Evolutionary conservation across 495 filamentous ascomycete genomes (phyloP).

Genomic region (Cercophora samala): DNA sequence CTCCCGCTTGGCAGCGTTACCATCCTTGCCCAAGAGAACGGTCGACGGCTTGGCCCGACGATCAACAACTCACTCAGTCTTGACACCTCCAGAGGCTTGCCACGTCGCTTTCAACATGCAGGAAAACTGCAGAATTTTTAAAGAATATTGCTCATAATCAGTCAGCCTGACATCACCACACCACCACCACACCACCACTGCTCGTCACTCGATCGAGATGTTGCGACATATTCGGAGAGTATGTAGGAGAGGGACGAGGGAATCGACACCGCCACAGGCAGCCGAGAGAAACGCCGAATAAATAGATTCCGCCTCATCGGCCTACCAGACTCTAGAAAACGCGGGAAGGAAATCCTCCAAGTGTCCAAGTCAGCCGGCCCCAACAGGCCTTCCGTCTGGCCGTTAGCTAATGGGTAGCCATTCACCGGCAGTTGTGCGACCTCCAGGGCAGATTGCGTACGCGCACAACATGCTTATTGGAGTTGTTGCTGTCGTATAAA

Average conservation of each 20-base stretch:
- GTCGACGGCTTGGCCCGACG: constrained; percentile 1
- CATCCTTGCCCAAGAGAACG: constrained; percentile 13
- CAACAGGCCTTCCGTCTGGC: neutral
- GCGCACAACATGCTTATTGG: constrained; percentile 6
- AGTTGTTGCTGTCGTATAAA: constrained; percentile 3
- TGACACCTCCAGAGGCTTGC: constrained; percentile 8
- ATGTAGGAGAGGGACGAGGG: too few species aligned
- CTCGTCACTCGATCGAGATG: neutral
- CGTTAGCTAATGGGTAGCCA: neutral
- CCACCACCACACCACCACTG: too few species aligned
- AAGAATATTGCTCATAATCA: neutral
- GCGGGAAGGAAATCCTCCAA: too few species aligned
- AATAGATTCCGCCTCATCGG: neutral
- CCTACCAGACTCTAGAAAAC: neutral
- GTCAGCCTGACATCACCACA: constrained; percentile 4
- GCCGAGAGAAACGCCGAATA: neutral
- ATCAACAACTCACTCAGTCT: constrained; percentile 20
- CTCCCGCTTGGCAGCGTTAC: constrained; percentile 1
- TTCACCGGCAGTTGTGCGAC: neutral
- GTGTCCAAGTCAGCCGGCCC: too few species aligned
- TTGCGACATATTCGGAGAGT: neutral
- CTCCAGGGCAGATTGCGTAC: neutral
- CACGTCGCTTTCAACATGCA: constrained; percentile 15
- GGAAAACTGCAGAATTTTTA: neutral
- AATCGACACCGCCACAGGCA: neutral